Percentiles rank a stretch among this genome's conserved stretches.
phyloP scores from a whole-genome alignment of 768 basidiomycete genomes.

The Termitomyces bulborhizus region DNA sequence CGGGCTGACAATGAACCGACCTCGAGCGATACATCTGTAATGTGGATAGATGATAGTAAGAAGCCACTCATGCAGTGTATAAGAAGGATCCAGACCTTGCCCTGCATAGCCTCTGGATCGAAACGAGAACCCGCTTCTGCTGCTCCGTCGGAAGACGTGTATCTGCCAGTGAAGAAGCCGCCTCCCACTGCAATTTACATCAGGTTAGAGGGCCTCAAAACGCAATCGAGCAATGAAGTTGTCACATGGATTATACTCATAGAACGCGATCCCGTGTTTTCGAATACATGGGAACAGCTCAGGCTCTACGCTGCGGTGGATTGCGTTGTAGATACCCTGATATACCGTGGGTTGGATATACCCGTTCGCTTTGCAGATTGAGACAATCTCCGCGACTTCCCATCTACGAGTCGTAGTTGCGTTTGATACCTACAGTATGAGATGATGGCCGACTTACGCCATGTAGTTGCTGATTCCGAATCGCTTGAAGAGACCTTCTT shows the following conservation, averaged over 20 bases:
- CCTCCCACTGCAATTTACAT: slow-evolving; percentile 38
- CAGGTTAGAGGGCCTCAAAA: neutral
- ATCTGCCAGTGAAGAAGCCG: slow-evolving; percentile 53
- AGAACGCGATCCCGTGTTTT: slow-evolving; percentile 51
- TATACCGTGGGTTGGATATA: slow-evolving; percentile 53
- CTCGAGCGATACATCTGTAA: slow-evolving; percentile 31
- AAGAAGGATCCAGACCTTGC: slow-evolving; percentile 29
- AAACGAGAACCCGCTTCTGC: slow-evolving; percentile 53
- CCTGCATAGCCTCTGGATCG: slow-evolving; percentile 39
- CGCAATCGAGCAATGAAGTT: no score
- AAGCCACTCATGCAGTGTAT: neutral
- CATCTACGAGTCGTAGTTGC: slow-evolving; percentile 18
- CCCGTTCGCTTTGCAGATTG: slow-evolving; percentile 47
- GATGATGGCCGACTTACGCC: slow-evolving; percentile 26
- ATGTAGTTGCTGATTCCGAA: slow-evolving; percentile 61
- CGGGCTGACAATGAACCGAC: slow-evolving; percentile 11
- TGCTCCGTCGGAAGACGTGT: slow-evolving; percentile 30
- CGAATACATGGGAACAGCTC: slow-evolving; percentile 51
- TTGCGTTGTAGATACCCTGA: slow-evolving; percentile 39
- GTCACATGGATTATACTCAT: slow-evolving; percentile 48
- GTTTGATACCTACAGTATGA: neutral
- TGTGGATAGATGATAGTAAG: neutral
- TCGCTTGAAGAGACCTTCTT: slow-evolving; percentile 53
- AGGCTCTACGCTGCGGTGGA: slow-evolving; percentile 33
- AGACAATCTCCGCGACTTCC: slow-evolving; percentile 52